phyloP scores from a whole-genome alignment of 2,329 filamentous ascomycete species.

The Aureobasidium lini region DNA sequence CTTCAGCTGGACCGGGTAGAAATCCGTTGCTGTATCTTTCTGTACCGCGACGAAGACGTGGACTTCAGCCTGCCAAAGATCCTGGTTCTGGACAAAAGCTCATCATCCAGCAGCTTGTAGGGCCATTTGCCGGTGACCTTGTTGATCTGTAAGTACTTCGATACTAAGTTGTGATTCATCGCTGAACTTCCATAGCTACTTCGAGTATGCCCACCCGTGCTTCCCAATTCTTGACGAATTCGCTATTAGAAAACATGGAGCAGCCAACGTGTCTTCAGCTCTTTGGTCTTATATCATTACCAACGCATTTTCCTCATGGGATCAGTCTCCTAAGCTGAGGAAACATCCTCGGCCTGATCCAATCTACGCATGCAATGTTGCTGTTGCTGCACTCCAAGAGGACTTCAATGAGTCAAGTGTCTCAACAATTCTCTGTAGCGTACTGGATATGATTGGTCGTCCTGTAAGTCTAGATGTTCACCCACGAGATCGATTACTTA shows the following conservation, averaged over 20 bases:
- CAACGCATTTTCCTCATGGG: constrained; percentile 1
- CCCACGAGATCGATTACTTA: too few relatives aligned
- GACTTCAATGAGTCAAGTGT: constrained; percentile 36
- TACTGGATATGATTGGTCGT: constrained; percentile 35
- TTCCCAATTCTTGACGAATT: constrained; percentile 35
- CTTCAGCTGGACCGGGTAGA: neutral
- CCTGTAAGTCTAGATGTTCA: constrained; percentile 23
- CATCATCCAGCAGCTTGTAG: neutral
- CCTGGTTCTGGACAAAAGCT: constrained; percentile 7
- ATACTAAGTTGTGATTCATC: too few relatives aligned
- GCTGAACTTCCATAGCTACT: constrained; percentile 28
- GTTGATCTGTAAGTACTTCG: neutral
- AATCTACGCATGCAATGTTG: constrained; percentile 36
- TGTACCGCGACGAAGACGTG: constrained; percentile 1
- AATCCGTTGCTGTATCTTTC: constrained; percentile 10
- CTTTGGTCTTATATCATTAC: constrained; percentile 4
- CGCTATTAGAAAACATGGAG: constrained; percentile 4
- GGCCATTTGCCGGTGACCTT: neutral
- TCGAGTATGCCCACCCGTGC: constrained; percentile 29
- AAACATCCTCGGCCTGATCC: constrained; percentile 26
- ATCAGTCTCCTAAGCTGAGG: neutral
- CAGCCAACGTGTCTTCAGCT: neutral
- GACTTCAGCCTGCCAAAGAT: constrained; percentile 4
- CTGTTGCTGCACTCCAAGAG: constrained; percentile 34
- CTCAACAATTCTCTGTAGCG: constrained; percentile 32